phyloP scores from a whole-genome alignment of 2,329 filamentous ascomycete species.

The Ceratocystis huliohia region DNA sequence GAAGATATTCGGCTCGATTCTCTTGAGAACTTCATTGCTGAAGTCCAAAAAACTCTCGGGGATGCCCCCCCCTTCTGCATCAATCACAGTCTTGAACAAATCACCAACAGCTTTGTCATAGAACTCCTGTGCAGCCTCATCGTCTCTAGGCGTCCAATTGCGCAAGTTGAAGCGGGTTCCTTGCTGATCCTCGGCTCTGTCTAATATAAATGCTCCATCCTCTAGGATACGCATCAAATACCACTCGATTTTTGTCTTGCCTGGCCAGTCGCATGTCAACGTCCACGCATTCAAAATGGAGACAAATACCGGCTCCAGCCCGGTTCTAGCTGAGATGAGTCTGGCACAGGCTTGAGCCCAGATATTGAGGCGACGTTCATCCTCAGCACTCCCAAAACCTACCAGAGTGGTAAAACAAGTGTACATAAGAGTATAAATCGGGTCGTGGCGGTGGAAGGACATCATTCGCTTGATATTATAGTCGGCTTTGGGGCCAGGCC shows the following conservation, averaged over 20 bases:
- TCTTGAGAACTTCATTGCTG: constrained; percentile 68
- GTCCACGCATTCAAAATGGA: constrained; percentile 82
- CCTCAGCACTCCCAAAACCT: constrained; percentile 68
- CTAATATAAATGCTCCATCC: constrained; percentile 80
- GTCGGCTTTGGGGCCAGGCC: constrained; percentile 29
- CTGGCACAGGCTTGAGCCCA: constrained; percentile 83
- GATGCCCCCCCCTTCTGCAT: constrained; percentile 71
- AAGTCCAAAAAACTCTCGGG: constrained; percentile 76
- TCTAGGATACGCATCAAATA: constrained; percentile 92
- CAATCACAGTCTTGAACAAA: constrained; percentile 75
- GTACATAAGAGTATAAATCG: constrained; percentile 71
- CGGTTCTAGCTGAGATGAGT: constrained; percentile 63
- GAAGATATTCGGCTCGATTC: constrained; percentile 58
- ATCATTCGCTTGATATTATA: constrained; percentile 63
- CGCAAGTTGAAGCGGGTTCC: constrained; percentile 58
- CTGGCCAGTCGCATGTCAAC: constrained; percentile 76
- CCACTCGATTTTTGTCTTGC: constrained; percentile 78
- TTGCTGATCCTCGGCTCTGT: constrained; percentile 68
- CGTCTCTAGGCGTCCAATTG: constrained; percentile 63
- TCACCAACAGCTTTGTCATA: constrained; percentile 70
- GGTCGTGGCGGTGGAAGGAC: constrained; percentile 80
- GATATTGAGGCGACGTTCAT: constrained; percentile 63
- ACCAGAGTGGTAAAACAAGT: constrained; percentile 81
- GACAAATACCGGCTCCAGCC: constrained; percentile 67
- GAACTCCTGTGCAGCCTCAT: constrained; percentile 74